Conservation (phyloP, 257 asterid species). For the Agastache rugosa region DNA sequence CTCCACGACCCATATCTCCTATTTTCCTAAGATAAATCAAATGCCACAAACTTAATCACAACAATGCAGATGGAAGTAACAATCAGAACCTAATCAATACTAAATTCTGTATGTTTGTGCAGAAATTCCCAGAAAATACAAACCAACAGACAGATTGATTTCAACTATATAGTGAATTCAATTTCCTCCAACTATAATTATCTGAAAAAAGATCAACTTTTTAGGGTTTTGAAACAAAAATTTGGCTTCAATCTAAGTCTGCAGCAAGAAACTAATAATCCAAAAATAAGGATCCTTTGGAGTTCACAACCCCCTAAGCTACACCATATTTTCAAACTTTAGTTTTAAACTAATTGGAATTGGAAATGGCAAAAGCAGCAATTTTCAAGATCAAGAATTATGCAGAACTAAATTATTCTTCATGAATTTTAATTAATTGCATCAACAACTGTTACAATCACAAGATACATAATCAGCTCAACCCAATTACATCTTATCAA, state of each 20-base stretch:
- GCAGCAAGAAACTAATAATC: conserved; percentile 29
- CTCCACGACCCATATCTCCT: conserved; percentile 64
- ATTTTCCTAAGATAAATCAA: conserved; percentile 8
- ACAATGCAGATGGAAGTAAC: conserved; percentile 17
- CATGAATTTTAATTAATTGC: conserved; percentile 18
- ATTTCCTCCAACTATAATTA: conserved; percentile 8
- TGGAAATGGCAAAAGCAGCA: conserved; percentile 19
- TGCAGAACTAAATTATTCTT: background rate
- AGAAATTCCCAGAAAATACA: background rate
- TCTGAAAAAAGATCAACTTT: background rate
- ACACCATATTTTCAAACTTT: too few species aligned
- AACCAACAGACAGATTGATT: background rate
- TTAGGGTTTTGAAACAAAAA: conserved; percentile 1
- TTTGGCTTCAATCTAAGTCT: conserved; percentile 1
- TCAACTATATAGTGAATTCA: background rate
- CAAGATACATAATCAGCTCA: conserved; percentile 16
- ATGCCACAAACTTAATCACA: conserved; percentile 20
- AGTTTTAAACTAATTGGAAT: background rate
- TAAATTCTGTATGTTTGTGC: conserved; percentile 3
- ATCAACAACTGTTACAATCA: conserved; percentile 26
- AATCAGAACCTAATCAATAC: conserved; percentile 8
- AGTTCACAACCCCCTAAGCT: conserved; percentile 5
- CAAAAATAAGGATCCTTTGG: background rate
- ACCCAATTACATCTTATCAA: conserved; percentile 26
- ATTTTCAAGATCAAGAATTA: conserved; percentile 26